Conservation (phyloP, 805 yeast genomes). For the Candida nanaspora region DNA sequence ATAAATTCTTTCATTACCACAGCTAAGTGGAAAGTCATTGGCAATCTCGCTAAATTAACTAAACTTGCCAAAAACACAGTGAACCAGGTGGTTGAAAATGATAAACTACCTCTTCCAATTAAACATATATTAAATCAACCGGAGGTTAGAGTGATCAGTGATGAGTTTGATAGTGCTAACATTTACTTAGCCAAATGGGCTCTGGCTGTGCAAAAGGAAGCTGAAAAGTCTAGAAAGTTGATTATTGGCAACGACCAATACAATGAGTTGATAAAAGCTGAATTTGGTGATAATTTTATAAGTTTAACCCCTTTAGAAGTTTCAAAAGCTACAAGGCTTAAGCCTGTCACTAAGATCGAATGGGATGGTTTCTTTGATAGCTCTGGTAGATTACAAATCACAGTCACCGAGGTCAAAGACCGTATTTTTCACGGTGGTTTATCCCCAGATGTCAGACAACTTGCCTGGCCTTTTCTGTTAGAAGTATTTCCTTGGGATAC, state of each 20-base stretch:
- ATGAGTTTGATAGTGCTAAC: slow-evolving; percentile 89
- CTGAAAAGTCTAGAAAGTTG: slow-evolving; percentile 51
- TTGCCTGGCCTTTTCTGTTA: slow-evolving; percentile 82
- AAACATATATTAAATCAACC: slow-evolving; percentile 62
- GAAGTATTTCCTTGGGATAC: slow-evolving; percentile 90
- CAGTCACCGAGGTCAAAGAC: slow-evolving; percentile 72
- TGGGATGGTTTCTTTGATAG: slow-evolving; percentile 84
- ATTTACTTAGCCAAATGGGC: slow-evolving; percentile 97
- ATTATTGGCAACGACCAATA: slow-evolving; percentile 55
- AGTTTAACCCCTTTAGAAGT: slow-evolving; percentile 53
- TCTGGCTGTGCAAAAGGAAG: slow-evolving; percentile 84
- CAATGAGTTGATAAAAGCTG: slow-evolving; percentile 45
- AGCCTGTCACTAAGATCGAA: slow-evolving; percentile 61
- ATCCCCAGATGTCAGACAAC: slow-evolving; percentile 46
- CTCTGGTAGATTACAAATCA: slow-evolving; percentile 64
- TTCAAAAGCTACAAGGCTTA: slow-evolving; percentile 52
- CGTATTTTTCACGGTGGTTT: slow-evolving; percentile 90
- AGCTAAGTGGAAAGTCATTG: slow-evolving; percentile 83
- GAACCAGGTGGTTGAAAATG: slow-evolving; percentile 42
- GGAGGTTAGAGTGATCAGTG: slow-evolving; percentile 72
- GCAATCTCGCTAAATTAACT: slow-evolving; percentile 75
- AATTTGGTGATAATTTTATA: slow-evolving; percentile 49
- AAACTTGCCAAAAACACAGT: slow-evolving; percentile 58
- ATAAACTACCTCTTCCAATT: slow-evolving; percentile 44
- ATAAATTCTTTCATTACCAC: slow-evolving; percentile 47